phyloP scores from a whole-genome alignment of 2,329 filamentous ascomycete genomes.

The Aureobasidium musti region DNA sequence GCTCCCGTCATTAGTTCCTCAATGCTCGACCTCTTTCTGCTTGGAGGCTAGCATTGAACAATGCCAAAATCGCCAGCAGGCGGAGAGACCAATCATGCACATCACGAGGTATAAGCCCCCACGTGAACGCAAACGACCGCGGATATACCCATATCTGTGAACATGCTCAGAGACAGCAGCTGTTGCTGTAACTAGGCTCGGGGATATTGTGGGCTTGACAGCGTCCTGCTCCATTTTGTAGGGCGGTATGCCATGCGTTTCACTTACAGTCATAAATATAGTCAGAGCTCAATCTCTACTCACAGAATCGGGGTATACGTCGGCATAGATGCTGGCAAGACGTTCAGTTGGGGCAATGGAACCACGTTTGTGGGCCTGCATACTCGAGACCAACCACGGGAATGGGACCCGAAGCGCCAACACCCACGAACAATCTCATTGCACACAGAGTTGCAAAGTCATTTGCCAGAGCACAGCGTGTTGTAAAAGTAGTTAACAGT shows the following conservation, averaged over 20 bases:
- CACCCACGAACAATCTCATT: slow-evolving; percentile 49
- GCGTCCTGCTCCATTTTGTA: background rate
- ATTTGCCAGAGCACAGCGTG: slow-evolving; percentile 49
- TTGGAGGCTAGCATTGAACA: background rate
- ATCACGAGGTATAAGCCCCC: background rate
- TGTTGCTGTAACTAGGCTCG: background rate
- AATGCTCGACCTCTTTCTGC: background rate
- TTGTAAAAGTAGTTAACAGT: slow-evolving; percentile 49
- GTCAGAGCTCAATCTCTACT: slow-evolving; percentile 63
- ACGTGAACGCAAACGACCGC: background rate
- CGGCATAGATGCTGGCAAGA: slow-evolving; percentile 59
- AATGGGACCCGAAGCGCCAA: slow-evolving; percentile 54
- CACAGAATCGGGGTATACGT: slow-evolving; percentile 61
- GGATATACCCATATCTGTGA: background rate
- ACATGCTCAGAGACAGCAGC: slow-evolving; percentile 1
- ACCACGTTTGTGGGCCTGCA: slow-evolving; percentile 36
- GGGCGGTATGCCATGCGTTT: background rate
- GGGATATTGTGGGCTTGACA: background rate
- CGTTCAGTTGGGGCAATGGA: slow-evolving; percentile 1
- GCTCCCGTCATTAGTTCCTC: background rate
- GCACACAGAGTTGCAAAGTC: slow-evolving; percentile 49
- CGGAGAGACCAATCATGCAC: background rate
- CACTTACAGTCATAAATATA: slow-evolving; percentile 60
- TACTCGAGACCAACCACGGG: slow-evolving; percentile 54
- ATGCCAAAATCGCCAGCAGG: background rate